Percentiles rank a stretch among this genome's conserved stretches.
Conservation (phyloP, 2,329 filamentous ascomycete genomes). For the Bipolaris victoriae region DNA sequence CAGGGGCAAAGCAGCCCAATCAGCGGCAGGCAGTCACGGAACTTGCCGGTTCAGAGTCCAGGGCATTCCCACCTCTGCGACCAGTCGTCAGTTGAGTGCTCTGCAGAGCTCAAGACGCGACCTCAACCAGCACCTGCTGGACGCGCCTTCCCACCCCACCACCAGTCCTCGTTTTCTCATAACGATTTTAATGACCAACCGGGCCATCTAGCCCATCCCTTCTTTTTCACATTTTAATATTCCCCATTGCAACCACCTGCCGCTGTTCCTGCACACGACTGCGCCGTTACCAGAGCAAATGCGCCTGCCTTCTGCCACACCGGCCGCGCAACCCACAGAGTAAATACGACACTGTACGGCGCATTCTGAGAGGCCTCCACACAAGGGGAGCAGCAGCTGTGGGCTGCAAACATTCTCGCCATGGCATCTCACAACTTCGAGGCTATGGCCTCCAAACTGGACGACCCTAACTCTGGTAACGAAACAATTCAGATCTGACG, state of each 20-base stretch:
- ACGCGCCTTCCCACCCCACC: constrained; percentile 37
- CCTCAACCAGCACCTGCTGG: constrained; percentile 35
- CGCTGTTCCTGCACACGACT: constrained; percentile 15
- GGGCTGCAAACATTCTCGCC: constrained; percentile 32
- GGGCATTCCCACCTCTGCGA: constrained; percentile 12
- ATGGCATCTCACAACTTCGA: constrained; percentile 54
- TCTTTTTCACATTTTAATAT: constrained; percentile 32
- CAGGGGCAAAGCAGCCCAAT: constrained; percentile 9
- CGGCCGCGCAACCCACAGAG: constrained; percentile 23
- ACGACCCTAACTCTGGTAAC: constrained; percentile 51
- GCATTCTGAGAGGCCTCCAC: constrained; percentile 13
- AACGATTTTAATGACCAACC: constrained; percentile 41
- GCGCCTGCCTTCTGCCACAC: constrained; percentile 27
- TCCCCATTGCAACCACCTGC: constrained; percentile 15
- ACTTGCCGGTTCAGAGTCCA: constrained; percentile 13
- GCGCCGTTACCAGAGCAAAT: constrained; percentile 32
- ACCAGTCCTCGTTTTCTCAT: constrained; percentile 30
- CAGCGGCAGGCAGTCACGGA: constrained; percentile 3
- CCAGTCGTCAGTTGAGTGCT: constrained; percentile 17
- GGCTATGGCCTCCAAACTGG: constrained; percentile 55
- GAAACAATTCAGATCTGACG: neutral
- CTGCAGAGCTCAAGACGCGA: constrained; percentile 38
- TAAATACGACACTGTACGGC: constrained; percentile 12
- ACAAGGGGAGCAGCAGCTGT: constrained; percentile 29
- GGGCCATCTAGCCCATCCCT: constrained; percentile 28